Evolutionary conservation across 768 basidiomycete genomes (phyloP), one percentile per base, ranked within the genome.

Genomic region (Boletus rubescentipes): DNA sequence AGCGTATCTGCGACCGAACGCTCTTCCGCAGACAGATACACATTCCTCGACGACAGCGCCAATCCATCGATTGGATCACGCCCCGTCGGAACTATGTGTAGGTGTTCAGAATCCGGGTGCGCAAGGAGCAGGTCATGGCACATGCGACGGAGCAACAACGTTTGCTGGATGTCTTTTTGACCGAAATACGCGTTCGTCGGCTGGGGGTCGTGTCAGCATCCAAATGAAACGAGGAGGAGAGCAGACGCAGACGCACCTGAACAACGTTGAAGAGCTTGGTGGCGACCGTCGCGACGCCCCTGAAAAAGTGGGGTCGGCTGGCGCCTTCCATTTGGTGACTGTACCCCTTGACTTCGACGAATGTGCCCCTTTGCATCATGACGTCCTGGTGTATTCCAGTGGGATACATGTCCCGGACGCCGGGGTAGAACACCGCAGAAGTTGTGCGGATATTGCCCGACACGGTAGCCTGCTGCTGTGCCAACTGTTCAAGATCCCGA

Each of bases 121-220:
- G 87, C 74, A n/a, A 93, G 70, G 10, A 96, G 81, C 6, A 97
- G 76, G 69, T 99, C 97, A 29, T 79, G 75, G 49, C 80, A 79
- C 71, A 98, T 76, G 5, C 85, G 83, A 32, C 88, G 86, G 31
- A 98, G 77, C 41, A 99, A 73, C 15, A 98, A 75, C 0, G 90
- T 92, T 68, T 99, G 97, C 66, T 99, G 97, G 50, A 99, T 97
- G 67, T 98, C 96, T 68, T 98, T 98, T 72, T 98, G 95, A 1
- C 97, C 96, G 58, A 99, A 97, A 71, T 98, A 98, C 20, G 90
- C 86, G 59, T 86, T 83, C 41, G 90, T 91, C 6, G 96, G 96
- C 93, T 68, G 26, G 31, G 26, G 7, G 35, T 21, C 18, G 41
- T 26, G 55, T 61, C 37, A 55, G 36, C n/a, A n/a, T n/a, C n/a